Evolutionary conservation across 2,329 filamentous ascomycete species (phyloP).

Genomic region (Juglanconis oblonga): DNA sequence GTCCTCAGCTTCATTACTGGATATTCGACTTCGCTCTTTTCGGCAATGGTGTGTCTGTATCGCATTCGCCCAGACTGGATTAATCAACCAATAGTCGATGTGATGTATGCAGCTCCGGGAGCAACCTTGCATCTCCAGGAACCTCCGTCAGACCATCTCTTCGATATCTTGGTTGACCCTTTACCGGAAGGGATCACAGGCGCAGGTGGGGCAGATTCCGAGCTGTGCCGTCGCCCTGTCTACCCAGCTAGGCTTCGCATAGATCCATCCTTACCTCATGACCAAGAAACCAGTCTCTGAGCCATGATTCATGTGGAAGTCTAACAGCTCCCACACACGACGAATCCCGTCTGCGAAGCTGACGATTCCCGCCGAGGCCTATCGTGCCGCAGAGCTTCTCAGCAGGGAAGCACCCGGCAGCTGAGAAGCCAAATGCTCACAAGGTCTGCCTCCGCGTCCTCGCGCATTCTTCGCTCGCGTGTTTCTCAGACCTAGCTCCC

Average conservation of each 20-base stretch:
- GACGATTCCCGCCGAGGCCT: not conserved
- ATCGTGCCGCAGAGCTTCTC: not conserved
- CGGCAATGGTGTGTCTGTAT: constrained; percentile 7
- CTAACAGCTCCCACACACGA: not conserved
- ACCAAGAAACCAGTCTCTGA: not conserved
- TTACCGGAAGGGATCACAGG: constrained; percentile 5
- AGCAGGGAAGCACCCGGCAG: constrained; percentile 9
- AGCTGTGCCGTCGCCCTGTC: constrained; percentile 12
- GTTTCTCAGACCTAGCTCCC: not conserved
- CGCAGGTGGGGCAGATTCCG: constrained; percentile 13
- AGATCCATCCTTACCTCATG: constrained; percentile 4
- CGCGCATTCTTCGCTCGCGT: not conserved
- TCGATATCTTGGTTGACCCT: constrained; percentile 3
- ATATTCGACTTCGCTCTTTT: constrained; percentile 6
- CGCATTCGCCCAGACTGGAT: constrained; percentile 3
- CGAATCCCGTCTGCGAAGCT: constrained; percentile 6
- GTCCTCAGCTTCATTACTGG: constrained; percentile 8
- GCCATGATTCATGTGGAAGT: constrained; percentile 12
- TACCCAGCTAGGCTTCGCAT: not conserved
- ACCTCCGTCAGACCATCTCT: constrained; percentile 1
- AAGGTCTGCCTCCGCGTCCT: not conserved
- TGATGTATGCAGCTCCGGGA: constrained; percentile 7
- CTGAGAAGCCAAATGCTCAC: not conserved
- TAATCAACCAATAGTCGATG: constrained; percentile 10
- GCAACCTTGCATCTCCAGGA: constrained; percentile 8